A percentile compares a stretch with the other conserved stretches of the same genome.
Conservation (phyloP, 257 asterid species). For the Petunia secreta region DNA sequence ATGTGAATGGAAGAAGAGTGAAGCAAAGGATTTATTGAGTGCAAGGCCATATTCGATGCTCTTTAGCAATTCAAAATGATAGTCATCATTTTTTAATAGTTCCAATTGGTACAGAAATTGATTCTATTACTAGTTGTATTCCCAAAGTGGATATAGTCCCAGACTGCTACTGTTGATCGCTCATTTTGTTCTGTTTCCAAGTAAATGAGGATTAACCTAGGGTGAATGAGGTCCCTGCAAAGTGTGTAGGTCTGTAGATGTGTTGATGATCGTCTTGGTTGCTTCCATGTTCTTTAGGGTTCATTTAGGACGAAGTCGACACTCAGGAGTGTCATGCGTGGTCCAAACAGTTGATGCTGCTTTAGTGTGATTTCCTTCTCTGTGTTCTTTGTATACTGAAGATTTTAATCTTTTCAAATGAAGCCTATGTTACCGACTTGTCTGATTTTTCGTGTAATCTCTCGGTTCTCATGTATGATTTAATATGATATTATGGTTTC, state of each 20-base stretch:
- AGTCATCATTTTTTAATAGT: neutral
- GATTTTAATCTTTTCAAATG: neutral
- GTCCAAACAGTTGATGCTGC: slow-evolving; percentile 10
- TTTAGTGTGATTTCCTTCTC: neutral
- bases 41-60: slow-evolving; percentile 6
- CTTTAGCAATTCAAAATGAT: neutral
- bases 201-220: slow-evolving; percentile 14
- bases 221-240: neutral
- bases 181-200: slow-evolving; percentile 6
- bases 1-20: slow-evolving; percentile 33
- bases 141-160: slow-evolving; percentile 5
- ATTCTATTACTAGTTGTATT: slow-evolving; percentile 17
- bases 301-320: neutral
- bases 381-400: neutral
- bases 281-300: too few species aligned
- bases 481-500: neutral
- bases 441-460: neutral
- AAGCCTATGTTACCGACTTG: slow-evolving; percentile 1
- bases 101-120: slow-evolving; percentile 5
- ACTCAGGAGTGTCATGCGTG: neutral
- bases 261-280: too few species aligned
- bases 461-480: slow-evolving; percentile 4
- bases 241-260: neutral
- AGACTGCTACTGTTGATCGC: neutral
- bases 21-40: slow-evolving; percentile 29